A percentile compares a stretch with the other conserved stretches of the same genome.
These are phyloP conservation scores for Botryotinia calthae DNA, from an alignment of 2,329 filamentous ascomycete species.

Conservation along the genomic window DNA sequence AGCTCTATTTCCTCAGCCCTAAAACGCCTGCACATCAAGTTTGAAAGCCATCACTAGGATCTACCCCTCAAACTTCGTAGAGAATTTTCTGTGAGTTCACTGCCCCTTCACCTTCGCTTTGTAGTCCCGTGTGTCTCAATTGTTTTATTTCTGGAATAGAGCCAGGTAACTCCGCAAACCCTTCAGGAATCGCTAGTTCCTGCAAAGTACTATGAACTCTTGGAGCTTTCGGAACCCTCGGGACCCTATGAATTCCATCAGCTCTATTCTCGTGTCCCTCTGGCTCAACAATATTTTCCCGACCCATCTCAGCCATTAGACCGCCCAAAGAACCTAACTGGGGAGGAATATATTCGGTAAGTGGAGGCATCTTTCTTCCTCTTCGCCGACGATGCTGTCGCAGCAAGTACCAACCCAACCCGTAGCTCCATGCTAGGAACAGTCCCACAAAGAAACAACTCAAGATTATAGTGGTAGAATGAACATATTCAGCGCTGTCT, in stretches of 20 bases:
- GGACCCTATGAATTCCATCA: neutral
- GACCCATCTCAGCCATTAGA: neutral
- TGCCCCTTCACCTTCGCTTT: too few relatives aligned
- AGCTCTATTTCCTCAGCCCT: neutral
- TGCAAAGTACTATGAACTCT: neutral
- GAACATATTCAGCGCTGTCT: rapidly evolving
- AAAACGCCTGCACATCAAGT: neutral
- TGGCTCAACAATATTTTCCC: neutral
- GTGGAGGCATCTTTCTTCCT: neutral
- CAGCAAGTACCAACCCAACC: neutral
- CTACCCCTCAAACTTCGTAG: neutral
- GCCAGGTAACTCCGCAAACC: neutral
- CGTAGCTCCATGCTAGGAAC: neutral
- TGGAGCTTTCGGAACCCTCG: neutral
- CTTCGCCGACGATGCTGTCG: neutral
- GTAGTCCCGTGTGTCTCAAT: neutral
- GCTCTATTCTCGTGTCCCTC: neutral
- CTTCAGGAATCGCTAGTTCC: neutral
- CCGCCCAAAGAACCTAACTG: neutral
- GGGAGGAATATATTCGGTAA: neutral
- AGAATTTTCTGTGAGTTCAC: neutral
- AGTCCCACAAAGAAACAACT: neutral
- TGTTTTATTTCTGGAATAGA: neutral
- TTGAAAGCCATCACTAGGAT: neutral
- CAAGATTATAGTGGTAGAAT: neutral